Evolutionary conservation across 306 rosid genomes (phyloP).

Genomic region (Gynostemma pentaphyllum): DNA sequence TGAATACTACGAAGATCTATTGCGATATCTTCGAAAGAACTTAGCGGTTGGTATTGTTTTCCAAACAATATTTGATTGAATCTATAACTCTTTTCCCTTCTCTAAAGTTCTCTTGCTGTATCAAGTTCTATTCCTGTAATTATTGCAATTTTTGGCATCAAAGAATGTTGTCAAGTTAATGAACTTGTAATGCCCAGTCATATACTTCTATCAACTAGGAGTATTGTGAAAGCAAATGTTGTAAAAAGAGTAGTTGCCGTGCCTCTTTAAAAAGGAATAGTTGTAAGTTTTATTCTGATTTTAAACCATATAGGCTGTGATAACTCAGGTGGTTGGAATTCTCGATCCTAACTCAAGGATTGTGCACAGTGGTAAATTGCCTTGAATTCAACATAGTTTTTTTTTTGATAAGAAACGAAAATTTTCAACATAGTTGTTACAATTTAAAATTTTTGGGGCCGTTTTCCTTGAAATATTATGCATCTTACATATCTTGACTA

Average conservation of each 20-base stretch:
- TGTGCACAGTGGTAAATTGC: neutral
- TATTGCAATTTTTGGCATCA: neutral
- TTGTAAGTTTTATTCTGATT: neutral
- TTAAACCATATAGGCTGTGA: neutral
- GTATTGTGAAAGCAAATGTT: neutral
- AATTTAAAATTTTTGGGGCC: neutral
- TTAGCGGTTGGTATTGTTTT: conserved; percentile 56
- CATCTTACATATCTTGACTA: neutral
- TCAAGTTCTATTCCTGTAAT: neutral
- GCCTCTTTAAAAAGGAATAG: too few relatives aligned
- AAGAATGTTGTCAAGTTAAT: neutral
- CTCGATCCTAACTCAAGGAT: neutral
- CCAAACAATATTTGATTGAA: conserved; percentile 13
- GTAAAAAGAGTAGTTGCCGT: neutral
- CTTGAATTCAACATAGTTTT: neutral
- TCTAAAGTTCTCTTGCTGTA: conserved; percentile 1
- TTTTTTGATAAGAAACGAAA: too few relatives aligned
- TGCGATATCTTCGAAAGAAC: conserved; percentile 74
- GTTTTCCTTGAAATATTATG: neutral
- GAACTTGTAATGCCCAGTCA: conserved; percentile 1
- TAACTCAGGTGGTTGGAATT: neutral
- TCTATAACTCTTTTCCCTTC: conserved; percentile 1
- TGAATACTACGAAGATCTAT: conserved; percentile 82
- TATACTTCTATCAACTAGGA: neutral
- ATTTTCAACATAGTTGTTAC: neutral